Conservation (phyloP, 768 basidiomycete genomes). For the Dioszegia hungarica region DNA sequence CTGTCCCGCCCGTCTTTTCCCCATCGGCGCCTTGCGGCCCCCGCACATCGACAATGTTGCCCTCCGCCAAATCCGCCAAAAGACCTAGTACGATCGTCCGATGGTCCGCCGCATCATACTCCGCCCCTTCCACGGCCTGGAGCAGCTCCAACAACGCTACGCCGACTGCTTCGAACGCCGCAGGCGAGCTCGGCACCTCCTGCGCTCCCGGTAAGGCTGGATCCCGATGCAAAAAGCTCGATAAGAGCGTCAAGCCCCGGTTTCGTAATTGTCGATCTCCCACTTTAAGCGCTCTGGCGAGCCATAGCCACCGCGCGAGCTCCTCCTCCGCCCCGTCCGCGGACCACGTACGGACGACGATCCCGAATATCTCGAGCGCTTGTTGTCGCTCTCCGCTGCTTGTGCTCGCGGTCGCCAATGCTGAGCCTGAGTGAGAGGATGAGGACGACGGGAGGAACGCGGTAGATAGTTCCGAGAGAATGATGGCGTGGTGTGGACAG, state of each 20-base stretch:
- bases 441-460: no score
- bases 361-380: constrained; percentile 38
- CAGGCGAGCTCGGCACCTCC: constrained; percentile 15
- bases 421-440: no score
- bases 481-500: constrained; percentile 34
- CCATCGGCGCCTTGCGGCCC: constrained; percentile 3
- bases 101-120: constrained; percentile 21
- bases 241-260: constrained; percentile 27
- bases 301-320: constrained; percentile 36
- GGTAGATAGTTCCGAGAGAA: constrained; percentile 32
- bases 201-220: constrained; percentile 16
- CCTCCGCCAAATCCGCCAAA: constrained; percentile 21
- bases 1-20: constrained; percentile 14
- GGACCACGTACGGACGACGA: constrained; percentile 33
- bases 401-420: no score
- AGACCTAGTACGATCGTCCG: constrained; percentile 16
- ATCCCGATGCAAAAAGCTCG: constrained; percentile 23
- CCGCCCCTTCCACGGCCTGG: constrained; percentile 18
- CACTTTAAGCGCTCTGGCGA: constrained; percentile 21
- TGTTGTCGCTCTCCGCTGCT: constrained; percentile 35
- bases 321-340: constrained; percentile 35
- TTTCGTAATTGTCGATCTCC: constrained; percentile 31
- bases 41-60: constrained; percentile 19
- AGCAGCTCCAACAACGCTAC: constrained; percentile 20
- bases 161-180: constrained; percentile 19